phyloP scores from a whole-genome alignment of 2,329 filamentous ascomycete species.

The Pyrenophora graminea region DNA sequence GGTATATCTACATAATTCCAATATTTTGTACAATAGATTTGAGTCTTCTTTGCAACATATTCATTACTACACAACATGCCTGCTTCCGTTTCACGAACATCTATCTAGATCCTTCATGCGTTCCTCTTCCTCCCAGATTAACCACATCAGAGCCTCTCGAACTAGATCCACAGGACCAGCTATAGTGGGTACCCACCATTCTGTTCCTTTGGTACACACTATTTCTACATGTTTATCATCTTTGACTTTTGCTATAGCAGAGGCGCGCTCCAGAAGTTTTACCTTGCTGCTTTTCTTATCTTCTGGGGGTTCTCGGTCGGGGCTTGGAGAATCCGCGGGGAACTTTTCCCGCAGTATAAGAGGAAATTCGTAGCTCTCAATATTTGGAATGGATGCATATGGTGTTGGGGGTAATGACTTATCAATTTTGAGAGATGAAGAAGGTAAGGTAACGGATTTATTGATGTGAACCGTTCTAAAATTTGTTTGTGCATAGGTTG shows the following conservation, averaged over 20 bases:
- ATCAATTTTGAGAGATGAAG: background rate
- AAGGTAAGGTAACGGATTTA: background rate
- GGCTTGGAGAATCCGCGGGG: too few relatives aligned
- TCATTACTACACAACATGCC: too few relatives aligned
- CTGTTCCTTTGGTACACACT: background rate
- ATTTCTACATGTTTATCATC: background rate
- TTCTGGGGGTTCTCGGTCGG: too few relatives aligned
- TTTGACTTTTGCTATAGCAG: background rate
- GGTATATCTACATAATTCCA: too few relatives aligned
- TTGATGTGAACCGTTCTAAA: background rate
- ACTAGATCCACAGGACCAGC: background rate
- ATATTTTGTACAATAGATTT: too few relatives aligned
- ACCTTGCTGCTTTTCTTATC: too few relatives aligned
- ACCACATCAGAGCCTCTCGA: background rate
- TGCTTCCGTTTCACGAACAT: too few relatives aligned
- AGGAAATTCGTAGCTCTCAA: background rate
- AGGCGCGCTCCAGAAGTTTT: background rate
- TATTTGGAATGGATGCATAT: background rate
- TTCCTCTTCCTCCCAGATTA: background rate
- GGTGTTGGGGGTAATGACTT: slow-evolving; percentile 1
- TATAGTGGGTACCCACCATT: background rate
- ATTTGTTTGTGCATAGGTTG: background rate
- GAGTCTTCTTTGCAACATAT: too few relatives aligned
- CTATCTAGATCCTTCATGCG: too few relatives aligned
- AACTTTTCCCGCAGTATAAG: background rate